A percentile compares a stretch with the other conserved stretches of the same genome.
These are phyloP conservation scores for Excoecaria cochinchinensis DNA, from an alignment of 345 rosid genomes.

Conservation along the genomic window DNA sequence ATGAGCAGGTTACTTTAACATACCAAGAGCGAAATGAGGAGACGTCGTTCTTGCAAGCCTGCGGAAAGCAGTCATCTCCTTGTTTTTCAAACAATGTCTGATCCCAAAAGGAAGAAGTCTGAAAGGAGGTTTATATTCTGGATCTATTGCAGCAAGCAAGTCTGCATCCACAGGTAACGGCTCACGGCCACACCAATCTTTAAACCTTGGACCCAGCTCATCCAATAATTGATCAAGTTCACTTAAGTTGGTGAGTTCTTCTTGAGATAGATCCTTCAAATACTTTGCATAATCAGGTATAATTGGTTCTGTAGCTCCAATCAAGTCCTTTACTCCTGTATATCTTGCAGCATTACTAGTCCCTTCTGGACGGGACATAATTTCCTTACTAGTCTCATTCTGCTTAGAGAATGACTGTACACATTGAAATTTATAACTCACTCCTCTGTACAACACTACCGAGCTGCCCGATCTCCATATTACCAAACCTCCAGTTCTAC, in stretches of 20 bases:
- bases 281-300: conserved; percentile 40
- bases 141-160: conserved; percentile 68
- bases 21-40: conserved; percentile 92
- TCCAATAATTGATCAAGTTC: conserved; percentile 66
- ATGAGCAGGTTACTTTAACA: conserved; percentile 8
- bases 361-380: conserved; percentile 14
- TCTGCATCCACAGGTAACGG: conserved; percentile 97
- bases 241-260: conserved; percentile 53
- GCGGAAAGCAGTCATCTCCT: conserved; percentile 65
- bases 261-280: conserved; percentile 50
- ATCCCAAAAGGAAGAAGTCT: conserved; percentile 73
- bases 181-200: conserved; percentile 84
- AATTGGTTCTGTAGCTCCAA: conserved; percentile 20
- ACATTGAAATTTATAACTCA: conserved; percentile 66
- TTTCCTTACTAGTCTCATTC: conserved; percentile 29
- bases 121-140: conserved; percentile 67
- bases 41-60: conserved; percentile 66
- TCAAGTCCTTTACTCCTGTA: conserved; percentile 19
- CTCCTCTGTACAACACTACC: conserved; percentile 82
- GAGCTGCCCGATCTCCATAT: conserved; percentile 97
- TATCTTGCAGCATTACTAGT: conserved; percentile 13
- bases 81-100: conserved; percentile 50
- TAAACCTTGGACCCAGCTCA: conserved; percentile 81
- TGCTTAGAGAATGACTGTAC: conserved; percentile 55
- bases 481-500: conserved; percentile 81